Percentiles rank a stretch among this genome's conserved stretches.
phyloP scores from a whole-genome alignment of 2,329 filamentous ascomycete species.

The Epicoccum sorghinum region DNA sequence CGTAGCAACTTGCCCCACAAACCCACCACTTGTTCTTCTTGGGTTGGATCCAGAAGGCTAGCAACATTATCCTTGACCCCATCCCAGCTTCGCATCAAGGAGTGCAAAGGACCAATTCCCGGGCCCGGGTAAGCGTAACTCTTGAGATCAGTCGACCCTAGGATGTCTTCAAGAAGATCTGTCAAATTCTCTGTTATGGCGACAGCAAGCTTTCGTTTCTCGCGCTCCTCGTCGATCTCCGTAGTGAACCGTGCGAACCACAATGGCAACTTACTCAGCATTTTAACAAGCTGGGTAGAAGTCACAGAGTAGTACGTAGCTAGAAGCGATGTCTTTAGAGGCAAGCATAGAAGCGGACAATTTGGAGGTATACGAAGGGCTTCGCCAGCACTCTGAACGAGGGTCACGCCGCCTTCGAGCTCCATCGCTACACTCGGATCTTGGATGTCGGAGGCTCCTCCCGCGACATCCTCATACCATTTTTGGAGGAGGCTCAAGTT shows the following conservation, averaged over 20 bases:
- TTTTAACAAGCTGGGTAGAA: constrained; percentile 9
- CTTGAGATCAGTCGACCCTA: constrained; percentile 4
- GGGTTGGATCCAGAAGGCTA: constrained; percentile 7
- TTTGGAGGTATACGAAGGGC: constrained; percentile 25
- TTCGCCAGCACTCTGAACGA: constrained; percentile 22
- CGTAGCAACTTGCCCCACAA: constrained; percentile 20
- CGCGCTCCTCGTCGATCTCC: constrained; percentile 15
- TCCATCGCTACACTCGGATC: not conserved
- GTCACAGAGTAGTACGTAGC: constrained; percentile 17
- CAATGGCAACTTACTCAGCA: constrained; percentile 17
- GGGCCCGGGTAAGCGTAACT: not conserved
- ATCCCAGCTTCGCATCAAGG: constrained; percentile 21
- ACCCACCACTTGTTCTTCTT: constrained; percentile 3
- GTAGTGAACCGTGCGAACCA: constrained; percentile 24
- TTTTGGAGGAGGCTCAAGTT: constrained; percentile 20
- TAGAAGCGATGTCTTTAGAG: constrained; percentile 15
- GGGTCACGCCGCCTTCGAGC: constrained; percentile 24
- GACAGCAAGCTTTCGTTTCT: constrained; percentile 12
- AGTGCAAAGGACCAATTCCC: constrained; percentile 8
- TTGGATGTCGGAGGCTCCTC: not conserved
- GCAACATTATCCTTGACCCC: constrained; percentile 19
- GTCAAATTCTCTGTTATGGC: constrained; percentile 11
- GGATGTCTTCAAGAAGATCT: constrained; percentile 17
- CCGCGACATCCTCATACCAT: constrained; percentile 14
- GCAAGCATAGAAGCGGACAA: constrained; percentile 19